Conservation (phyloP, 805 yeast genomes). For the Candida schatavii region DNA sequence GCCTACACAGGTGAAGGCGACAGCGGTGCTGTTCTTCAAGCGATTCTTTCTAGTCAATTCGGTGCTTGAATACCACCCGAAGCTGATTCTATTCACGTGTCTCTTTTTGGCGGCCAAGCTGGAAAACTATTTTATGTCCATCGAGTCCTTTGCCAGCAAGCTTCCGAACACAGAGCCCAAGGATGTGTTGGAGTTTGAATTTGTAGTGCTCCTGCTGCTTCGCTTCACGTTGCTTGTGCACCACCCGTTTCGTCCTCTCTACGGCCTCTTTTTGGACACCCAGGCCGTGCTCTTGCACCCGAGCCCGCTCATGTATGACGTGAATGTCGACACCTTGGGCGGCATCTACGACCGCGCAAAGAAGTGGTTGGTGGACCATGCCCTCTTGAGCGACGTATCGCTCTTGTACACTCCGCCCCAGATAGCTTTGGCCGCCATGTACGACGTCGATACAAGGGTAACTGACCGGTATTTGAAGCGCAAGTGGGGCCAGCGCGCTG, state of each 20-base stretch:
- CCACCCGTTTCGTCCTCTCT: conserved; percentile 86
- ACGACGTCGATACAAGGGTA: conserved; percentile 60
- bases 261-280: conserved; percentile 90
- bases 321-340: conserved; percentile 54
- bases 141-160: conserved; percentile 71
- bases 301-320: conserved; percentile 42
- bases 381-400: conserved; percentile 66
- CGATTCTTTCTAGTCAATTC: conserved; percentile 78
- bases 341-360: conserved; percentile 69
- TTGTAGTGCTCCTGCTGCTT: conserved; percentile 66
- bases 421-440: conserved; percentile 84
- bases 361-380: conserved; percentile 59
- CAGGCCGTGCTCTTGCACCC: conserved; percentile 55
- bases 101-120: conserved; percentile 89
- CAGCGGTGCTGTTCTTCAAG: conserved; percentile 80
- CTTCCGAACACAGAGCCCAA: conserved; percentile 65
- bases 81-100: conserved; percentile 65
- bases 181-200: conserved; percentile 76
- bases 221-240: conserved; percentile 81
- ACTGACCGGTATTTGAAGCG: conserved; percentile 64
- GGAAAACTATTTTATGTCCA: conserved; percentile 86
- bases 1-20: conserved; percentile 85
- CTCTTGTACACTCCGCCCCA: conserved; percentile 92
- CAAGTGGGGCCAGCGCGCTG: conserved; percentile 40
- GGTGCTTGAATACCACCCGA: conserved; percentile 87